A percentile compares a stretch with the other conserved stretches of the same genome.
These are phyloP conservation scores for Paspalum notatum DNA, from an alignment of 176 grass and related monocot genomes.

Conservation along the genomic window DNA sequence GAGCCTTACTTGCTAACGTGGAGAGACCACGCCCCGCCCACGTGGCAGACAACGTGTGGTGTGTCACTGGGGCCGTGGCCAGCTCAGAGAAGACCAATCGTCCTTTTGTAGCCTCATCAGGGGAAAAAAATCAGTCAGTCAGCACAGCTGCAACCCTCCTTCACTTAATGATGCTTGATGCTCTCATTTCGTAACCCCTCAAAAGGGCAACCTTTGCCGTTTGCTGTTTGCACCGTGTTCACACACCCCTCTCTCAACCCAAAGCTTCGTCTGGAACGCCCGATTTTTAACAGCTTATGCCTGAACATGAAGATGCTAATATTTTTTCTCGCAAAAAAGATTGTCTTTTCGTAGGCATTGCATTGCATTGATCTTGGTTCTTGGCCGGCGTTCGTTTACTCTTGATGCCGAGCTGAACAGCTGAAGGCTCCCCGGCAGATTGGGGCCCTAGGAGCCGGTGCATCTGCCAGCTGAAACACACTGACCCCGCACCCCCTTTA, in stretches of 20 bases:
- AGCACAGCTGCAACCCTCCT: not conserved
- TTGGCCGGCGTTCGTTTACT: not conserved
- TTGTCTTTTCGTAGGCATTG: not conserved
- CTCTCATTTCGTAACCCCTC: not conserved
- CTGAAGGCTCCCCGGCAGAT: not conserved
- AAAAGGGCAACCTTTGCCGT: constrained; percentile 1
- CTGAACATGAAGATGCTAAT: not conserved
- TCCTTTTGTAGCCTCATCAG: constrained; percentile 32
- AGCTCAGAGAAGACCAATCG: constrained; percentile 39
- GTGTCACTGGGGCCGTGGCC: not conserved
- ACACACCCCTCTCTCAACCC: not conserved
- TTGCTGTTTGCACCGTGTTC: constrained; percentile 16
- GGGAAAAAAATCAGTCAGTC: not conserved
- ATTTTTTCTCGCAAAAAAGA: not conserved
- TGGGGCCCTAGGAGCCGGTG: not conserved
- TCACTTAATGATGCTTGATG: not conserved
- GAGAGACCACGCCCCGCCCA: not conserved
- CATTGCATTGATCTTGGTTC: too few species aligned
- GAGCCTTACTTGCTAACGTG: constrained; percentile 23
- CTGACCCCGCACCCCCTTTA: constrained; percentile 19
- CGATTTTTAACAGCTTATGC: not conserved
- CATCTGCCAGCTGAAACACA: constrained; percentile 47
- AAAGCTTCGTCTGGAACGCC: not conserved
- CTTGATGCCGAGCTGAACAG: not conserved
- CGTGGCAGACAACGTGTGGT: constrained; percentile 39